phyloP scores from a whole-genome alignment of 768 basidiomycete species.

The Boletus rex-veris region DNA sequence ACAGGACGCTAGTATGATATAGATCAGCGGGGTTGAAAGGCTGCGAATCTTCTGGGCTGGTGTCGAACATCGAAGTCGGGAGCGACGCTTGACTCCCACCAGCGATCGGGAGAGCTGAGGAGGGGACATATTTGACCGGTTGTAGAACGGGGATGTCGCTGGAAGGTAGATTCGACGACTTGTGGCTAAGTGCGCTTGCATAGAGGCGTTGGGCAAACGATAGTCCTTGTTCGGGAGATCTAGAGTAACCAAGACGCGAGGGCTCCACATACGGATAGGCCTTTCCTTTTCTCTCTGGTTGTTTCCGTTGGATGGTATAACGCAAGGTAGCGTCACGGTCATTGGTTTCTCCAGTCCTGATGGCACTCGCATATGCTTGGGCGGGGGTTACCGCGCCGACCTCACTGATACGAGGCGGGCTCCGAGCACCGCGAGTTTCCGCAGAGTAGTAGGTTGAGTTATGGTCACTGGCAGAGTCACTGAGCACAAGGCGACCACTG shows the following conservation, averaged over 20 bases:
- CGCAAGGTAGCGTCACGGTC: constrained; percentile 7
- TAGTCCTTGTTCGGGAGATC: constrained; percentile 16
- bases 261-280: neutral
- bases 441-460: neutral
- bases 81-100: neutral
- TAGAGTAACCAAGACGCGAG: neutral
- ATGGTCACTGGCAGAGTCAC: neutral
- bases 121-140: neutral
- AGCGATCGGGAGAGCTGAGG: neutral
- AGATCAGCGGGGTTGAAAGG: constrained; percentile 11
- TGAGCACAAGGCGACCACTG: too few species aligned
- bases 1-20: constrained; percentile 16
- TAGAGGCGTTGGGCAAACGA: constrained; percentile 44
- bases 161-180: constrained; percentile 4
- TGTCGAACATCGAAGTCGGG: constrained; percentile 2
- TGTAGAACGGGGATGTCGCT: constrained; percentile 5
- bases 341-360: constrained; percentile 7
- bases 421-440: neutral
- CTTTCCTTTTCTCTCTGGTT: constrained; percentile 1
- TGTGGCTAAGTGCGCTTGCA: constrained; percentile 35
- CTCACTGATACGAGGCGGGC: neutral
- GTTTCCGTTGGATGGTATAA: constrained; percentile 19
- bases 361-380: constrained; percentile 19
- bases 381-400: constrained; percentile 14
- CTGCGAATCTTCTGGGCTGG: neutral